Conservation (phyloP, 2,329 filamentous ascomycete genomes). For the Phoma sp. region DNA sequence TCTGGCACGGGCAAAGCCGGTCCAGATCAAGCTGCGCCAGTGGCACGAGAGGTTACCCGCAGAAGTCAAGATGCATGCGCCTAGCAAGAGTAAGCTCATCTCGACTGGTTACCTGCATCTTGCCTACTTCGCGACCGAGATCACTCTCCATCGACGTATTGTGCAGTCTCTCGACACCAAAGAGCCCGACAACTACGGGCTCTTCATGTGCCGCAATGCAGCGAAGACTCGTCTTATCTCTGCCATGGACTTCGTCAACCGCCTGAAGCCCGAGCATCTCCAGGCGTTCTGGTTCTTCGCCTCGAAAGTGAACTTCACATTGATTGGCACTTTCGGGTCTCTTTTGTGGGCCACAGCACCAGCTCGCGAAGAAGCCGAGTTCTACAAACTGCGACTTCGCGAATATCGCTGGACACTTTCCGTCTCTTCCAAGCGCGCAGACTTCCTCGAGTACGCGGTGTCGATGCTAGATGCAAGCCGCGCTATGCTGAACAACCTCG, state of each 20-base stretch:
- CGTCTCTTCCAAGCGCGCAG: constrained; percentile 78
- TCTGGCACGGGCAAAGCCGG: constrained; percentile 77
- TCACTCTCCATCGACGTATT: constrained; percentile 89
- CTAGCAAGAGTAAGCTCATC: constrained; percentile 52
- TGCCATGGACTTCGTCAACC: constrained; percentile 97
- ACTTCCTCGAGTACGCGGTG: constrained; percentile 56
- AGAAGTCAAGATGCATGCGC: constrained; percentile 69
- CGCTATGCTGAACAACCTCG: constrained; percentile 54
- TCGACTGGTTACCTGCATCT: constrained; percentile 76
- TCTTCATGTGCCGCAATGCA: constrained; percentile 91
- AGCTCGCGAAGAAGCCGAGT: constrained; percentile 86
- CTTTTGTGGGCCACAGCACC: constrained; percentile 89
- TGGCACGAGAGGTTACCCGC: constrained; percentile 78
- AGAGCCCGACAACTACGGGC: constrained; percentile 75
- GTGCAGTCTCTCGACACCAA: constrained; percentile 75
- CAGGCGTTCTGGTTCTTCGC: constrained; percentile 94
- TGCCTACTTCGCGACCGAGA: constrained; percentile 92
- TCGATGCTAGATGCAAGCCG: constrained; percentile 55
- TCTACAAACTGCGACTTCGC: constrained; percentile 83
- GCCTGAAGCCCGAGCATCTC: constrained; percentile 83
- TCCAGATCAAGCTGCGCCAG: constrained; percentile 82
- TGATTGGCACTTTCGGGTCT: constrained; percentile 93
- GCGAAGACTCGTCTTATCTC: constrained; percentile 94
- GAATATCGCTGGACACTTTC: constrained; percentile 96
- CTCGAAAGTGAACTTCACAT: constrained; percentile 87